Evolutionary conservation across 768 basidiomycete genomes (phyloP).

Genomic region (Tulasnella sp.): DNA sequence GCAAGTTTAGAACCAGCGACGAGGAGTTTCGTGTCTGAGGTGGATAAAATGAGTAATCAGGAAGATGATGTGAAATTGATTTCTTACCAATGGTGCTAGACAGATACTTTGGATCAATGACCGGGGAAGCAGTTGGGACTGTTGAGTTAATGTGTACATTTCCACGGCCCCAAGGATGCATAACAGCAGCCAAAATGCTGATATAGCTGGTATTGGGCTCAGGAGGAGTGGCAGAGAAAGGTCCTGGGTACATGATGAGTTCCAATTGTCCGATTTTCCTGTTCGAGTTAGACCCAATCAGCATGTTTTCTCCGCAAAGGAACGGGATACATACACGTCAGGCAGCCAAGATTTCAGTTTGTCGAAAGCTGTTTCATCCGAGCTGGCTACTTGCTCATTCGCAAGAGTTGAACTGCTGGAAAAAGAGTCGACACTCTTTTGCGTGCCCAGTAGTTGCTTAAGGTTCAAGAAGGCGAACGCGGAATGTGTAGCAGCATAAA

Average conservation of each 20-base stretch:
- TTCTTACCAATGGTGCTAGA: slow-evolving; percentile 31
- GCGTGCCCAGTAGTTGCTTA: neutral
- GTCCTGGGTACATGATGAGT: slow-evolving; percentile 7
- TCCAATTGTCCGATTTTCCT: neutral
- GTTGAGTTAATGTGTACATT: slow-evolving; percentile 28
- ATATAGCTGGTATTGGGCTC: slow-evolving; percentile 33
- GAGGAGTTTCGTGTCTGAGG: too few relatives aligned
- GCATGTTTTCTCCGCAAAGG: neutral
- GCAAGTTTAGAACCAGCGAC: too few relatives aligned
- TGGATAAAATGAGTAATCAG: too few relatives aligned
- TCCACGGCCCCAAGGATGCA: slow-evolving; percentile 38
- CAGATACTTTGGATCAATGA: slow-evolving; percentile 33
- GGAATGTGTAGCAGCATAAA: slow-evolving; percentile 4
- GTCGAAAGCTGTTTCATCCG: neutral
- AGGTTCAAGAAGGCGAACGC: slow-evolving; percentile 7
- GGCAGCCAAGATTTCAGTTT: neutral
- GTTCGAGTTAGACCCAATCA: neutral
- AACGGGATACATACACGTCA: neutral
- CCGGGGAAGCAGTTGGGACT: slow-evolving; percentile 28
- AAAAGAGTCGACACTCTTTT: neutral
- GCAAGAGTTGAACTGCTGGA: neutral
- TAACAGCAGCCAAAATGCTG: slow-evolving; percentile 28
- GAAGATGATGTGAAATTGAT: slow-evolving; percentile 1
- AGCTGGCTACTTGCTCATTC: too few relatives aligned
- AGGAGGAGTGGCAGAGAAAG: slow-evolving; percentile 12